These are phyloP conservation scores for Oxytropis ochrocephala DNA, from an alignment of 306 rosid genomes.

Conservation along the genomic window DNA sequence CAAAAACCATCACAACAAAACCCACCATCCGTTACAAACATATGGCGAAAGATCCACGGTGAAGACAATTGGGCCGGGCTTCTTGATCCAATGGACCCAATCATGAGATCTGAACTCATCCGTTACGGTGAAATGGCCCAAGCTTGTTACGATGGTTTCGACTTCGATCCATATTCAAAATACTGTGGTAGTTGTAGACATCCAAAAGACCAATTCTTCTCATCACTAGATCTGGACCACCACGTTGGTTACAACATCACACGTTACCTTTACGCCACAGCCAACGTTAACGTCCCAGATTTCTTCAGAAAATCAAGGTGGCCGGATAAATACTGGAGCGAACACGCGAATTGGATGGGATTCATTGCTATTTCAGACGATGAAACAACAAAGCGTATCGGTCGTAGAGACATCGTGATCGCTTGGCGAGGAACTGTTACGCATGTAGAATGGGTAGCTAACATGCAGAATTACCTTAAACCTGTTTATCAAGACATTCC, in stretches of 20 bases:
- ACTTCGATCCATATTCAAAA: constrained; percentile 70
- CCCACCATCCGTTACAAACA: background rate
- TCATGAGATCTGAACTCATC: constrained; percentile 55
- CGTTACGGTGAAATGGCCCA: constrained; percentile 91
- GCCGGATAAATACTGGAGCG: constrained; percentile 64
- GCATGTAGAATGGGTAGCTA: constrained; percentile 67
- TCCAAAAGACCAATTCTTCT: constrained; percentile 34
- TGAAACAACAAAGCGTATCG: constrained; percentile 28
- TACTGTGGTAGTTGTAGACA: constrained; percentile 77
- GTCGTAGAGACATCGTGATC: constrained; percentile 61
- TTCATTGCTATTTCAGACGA: constrained; percentile 73
- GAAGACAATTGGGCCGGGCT: constrained; percentile 62
- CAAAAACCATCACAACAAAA: background rate
- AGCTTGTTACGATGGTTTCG: constrained; percentile 83
- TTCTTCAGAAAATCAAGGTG: constrained; percentile 75
- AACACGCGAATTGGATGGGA: constrained; percentile 82
- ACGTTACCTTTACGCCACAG: constrained; percentile 72
- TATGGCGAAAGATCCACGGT: constrained; percentile 74
- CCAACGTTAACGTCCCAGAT: constrained; percentile 51
- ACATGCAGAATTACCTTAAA: constrained; percentile 51
- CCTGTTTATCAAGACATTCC: constrained; percentile 42
- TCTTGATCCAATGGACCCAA: constrained; percentile 64
- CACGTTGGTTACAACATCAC: constrained; percentile 43
- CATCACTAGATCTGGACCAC: constrained; percentile 18
- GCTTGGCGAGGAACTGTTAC: constrained; percentile 89